Percentiles rank a stretch among this genome's conserved stretches.
These are phyloP conservation scores for Ophiostoma quercus DNA, from an alignment of 2,329 filamentous ascomycete genomes.

Conservation along the genomic window DNA sequence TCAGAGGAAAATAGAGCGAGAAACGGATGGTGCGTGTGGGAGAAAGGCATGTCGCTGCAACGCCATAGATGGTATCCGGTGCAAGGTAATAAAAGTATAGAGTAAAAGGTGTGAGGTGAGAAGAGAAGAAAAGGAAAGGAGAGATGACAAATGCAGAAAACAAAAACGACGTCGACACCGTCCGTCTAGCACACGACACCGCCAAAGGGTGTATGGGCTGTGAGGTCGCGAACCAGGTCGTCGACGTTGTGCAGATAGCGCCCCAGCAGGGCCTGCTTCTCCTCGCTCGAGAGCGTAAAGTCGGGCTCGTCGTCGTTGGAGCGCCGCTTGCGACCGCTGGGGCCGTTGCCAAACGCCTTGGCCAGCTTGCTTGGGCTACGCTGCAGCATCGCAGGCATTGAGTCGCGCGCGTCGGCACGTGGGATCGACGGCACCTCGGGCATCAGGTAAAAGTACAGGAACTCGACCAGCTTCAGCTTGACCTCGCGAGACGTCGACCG, in stretches of 20 bases:
- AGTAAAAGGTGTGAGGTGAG: background rate
- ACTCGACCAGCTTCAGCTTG: conserved; percentile 93
- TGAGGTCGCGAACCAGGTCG: conserved; percentile 76
- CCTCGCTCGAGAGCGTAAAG: conserved; percentile 62
- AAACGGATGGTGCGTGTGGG: background rate
- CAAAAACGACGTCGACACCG: background rate
- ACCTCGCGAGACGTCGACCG: conserved; percentile 80
- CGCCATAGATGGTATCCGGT: conserved; percentile 20
- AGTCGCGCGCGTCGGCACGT: conserved; percentile 36
- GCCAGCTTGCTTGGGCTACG: conserved; percentile 64
- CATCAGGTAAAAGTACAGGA: conserved; percentile 98
- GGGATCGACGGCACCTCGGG: conserved; percentile 67
- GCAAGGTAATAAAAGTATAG: conserved; percentile 3
- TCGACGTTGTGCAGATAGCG: conserved; percentile 77
- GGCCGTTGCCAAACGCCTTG: conserved; percentile 45
- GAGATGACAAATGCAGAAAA: background rate
- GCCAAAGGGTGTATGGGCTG: conserved; percentile 71
- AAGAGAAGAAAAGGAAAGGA: background rate
- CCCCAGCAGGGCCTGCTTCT: conserved; percentile 75
- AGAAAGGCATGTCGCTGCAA: conserved; percentile 19
- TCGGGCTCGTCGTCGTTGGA: conserved; percentile 29
- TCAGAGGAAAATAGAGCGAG: background rate
- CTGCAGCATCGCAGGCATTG: conserved; percentile 52
- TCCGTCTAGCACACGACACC: conserved; percentile 45
- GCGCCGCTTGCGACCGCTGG: conserved; percentile 18